Evolutionary conservation across 768 basidiomycete genomes (phyloP).

Genomic region (Boletus rubroflammeus): DNA sequence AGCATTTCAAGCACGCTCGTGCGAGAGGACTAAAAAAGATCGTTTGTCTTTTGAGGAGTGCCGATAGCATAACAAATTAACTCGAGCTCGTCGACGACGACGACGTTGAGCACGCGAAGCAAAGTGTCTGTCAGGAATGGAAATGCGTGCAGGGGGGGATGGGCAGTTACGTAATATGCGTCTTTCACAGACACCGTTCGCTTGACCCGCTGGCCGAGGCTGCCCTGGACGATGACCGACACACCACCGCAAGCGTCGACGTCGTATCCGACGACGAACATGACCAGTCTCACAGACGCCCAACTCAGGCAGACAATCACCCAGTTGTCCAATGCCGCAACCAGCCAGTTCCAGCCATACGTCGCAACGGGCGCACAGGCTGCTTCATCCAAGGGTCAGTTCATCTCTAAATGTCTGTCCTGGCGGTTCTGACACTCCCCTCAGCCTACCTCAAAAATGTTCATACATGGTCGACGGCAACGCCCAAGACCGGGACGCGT

Average conservation of each 20-base stretch:
- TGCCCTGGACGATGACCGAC: conserved; percentile 25
- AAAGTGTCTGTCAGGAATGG: background rate
- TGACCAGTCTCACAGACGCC: conserved; percentile 52
- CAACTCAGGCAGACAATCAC: conserved; percentile 63
- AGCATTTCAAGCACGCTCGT: conserved; percentile 10
- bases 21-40: background rate
- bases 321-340: conserved; percentile 44
- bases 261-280: conserved; percentile 33
- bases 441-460: conserved; percentile 67
- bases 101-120: background rate
- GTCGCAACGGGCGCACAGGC: conserved; percentile 29
- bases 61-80: conserved; percentile 17
- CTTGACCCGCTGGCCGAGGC: background rate
- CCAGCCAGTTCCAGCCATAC: conserved; percentile 35
- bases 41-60: conserved; percentile 6
- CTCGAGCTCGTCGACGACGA: background rate
- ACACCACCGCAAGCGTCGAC: conserved; percentile 26
- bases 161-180: conserved; percentile 27
- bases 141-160: background rate
- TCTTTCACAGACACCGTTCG: conserved; percentile 1
- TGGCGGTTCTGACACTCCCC: conserved; percentile 14
- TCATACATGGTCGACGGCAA: conserved; percentile 61
- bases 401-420: background rate
- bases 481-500: conserved; percentile 40
- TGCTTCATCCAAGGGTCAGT: conserved; percentile 29